These are phyloP conservation scores for Marchantia polymorpha DNA, from an alignment of 225 moss, liverwort and hornwort species.

Conservation along the genomic window DNA sequence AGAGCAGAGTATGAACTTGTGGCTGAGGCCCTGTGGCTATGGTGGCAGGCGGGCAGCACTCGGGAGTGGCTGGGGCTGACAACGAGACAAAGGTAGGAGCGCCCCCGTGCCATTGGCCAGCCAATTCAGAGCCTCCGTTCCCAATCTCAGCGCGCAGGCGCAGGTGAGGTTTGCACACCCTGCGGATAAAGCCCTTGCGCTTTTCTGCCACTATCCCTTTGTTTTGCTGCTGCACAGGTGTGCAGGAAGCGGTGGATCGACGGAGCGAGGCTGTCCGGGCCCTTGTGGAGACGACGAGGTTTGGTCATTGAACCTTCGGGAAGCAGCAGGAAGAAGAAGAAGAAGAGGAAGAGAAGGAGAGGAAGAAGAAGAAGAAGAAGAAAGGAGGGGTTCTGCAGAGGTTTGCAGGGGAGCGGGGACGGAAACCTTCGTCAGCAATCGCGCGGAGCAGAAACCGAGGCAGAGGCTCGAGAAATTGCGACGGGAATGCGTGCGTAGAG, in stretches of 20 bases:
- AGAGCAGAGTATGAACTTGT: not conserved
- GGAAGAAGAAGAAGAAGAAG: not conserved
- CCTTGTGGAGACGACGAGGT: not conserved
- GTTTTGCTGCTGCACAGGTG: conserved; percentile 15
- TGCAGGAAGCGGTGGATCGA: conserved; percentile 22
- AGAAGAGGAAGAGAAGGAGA: not conserved
- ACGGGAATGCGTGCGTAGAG: conserved; percentile 16
- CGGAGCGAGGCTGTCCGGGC: not conserved
- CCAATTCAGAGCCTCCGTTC: conserved; percentile 1
- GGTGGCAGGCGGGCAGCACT: not conserved
- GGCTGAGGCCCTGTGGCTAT: conserved; percentile 3
- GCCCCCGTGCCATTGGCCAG: not conserved
- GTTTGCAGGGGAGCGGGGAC: not conserved
- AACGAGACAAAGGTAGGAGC: not conserved
- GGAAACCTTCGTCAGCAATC: not conserved
- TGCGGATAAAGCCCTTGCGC: conserved; percentile 15
- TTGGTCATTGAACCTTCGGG: not conserved
- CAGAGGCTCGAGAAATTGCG: not conserved
- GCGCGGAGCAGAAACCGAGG: not conserved
- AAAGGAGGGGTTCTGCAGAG: not conserved
- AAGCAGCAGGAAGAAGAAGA: not conserved
- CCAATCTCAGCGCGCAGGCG: not conserved
- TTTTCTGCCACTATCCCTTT: not conserved
- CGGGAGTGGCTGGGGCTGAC: not conserved
- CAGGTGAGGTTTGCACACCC: not conserved